Evolutionary conservation across 805 yeast genomes (phyloP).

Genomic region (Candida schatavii): DNA sequence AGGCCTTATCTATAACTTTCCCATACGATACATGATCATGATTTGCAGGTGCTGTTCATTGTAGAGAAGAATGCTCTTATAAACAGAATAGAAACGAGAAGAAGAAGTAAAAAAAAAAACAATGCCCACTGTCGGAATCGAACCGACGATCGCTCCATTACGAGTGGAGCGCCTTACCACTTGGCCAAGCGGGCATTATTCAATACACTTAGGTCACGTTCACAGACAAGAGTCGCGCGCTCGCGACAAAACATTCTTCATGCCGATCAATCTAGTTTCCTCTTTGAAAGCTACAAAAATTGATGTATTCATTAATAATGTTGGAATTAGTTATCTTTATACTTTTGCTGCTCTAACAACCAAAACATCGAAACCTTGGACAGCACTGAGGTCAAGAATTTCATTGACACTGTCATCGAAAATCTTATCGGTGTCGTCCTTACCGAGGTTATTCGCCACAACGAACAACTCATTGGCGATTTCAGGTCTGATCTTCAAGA

Average conservation of each 20-base stretch:
- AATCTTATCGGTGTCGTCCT: constrained; percentile 9
- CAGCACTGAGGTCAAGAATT: constrained; percentile 19
- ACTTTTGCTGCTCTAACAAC: constrained; percentile 17
- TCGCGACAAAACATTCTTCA: no score
- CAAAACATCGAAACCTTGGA: constrained; percentile 24
- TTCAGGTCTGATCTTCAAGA: constrained; percentile 9
- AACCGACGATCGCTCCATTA: constrained; percentile 55
- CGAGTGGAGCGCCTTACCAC: constrained; percentile 57
- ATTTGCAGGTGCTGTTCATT: no score
- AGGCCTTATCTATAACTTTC: no score
- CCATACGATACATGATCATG: no score
- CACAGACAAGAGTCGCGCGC: no score
- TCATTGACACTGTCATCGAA: constrained; percentile 21
- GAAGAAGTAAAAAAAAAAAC: constrained; percentile 12
- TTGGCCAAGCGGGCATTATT: constrained; percentile 47
- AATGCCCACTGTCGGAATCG: constrained; percentile 51
- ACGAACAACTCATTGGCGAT: constrained; percentile 22
- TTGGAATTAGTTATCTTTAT: no score
- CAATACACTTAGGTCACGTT: no score
- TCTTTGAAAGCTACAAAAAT: no score
- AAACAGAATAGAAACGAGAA: neutral
- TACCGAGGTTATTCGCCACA: constrained; percentile 19
- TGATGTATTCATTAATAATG: no score
- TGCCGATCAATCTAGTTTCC: no score
- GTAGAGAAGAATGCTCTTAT: neutral